Conservation (phyloP, 2,329 filamentous ascomycete genomes). For the Pezicula rhizophila region DNA sequence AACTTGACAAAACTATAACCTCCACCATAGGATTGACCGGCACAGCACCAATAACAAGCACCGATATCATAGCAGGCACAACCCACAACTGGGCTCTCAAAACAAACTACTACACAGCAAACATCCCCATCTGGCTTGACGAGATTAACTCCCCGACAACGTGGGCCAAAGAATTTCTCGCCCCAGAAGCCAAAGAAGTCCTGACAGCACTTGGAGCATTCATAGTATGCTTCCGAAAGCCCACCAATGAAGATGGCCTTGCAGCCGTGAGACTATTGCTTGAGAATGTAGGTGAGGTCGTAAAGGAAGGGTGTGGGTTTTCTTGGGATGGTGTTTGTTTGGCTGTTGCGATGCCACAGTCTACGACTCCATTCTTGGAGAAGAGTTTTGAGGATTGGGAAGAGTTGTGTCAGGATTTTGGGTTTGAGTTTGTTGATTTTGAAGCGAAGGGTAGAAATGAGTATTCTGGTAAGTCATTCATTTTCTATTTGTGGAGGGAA, state of each 20-base stretch:
- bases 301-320: constrained; percentile 51
- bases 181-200: constrained; percentile 56
- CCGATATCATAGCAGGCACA: constrained; percentile 42
- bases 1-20: not conserved
- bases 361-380: constrained; percentile 26
- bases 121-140: constrained; percentile 63
- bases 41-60: constrained; percentile 30
- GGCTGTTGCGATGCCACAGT: constrained; percentile 45
- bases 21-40: constrained; percentile 46
- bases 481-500: not conserved
- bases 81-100: constrained; percentile 50
- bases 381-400: constrained; percentile 51
- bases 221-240: constrained; percentile 47
- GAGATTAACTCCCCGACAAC: constrained; percentile 34
- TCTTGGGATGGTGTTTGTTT: constrained; percentile 60
- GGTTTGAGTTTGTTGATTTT: constrained; percentile 58
- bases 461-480: constrained; percentile 45
- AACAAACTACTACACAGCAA: constrained; percentile 56
- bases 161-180: constrained; percentile 55
- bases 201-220: constrained; percentile 54
- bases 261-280: constrained; percentile 36
- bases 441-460: constrained; percentile 44
- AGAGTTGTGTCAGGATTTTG: constrained; percentile 48
- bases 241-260: constrained; percentile 20
- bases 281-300: constrained; percentile 46